Base-by-base conservation (phyloP, 768 basidiomycete genomes). In the Paxillus involutus region DNA sequence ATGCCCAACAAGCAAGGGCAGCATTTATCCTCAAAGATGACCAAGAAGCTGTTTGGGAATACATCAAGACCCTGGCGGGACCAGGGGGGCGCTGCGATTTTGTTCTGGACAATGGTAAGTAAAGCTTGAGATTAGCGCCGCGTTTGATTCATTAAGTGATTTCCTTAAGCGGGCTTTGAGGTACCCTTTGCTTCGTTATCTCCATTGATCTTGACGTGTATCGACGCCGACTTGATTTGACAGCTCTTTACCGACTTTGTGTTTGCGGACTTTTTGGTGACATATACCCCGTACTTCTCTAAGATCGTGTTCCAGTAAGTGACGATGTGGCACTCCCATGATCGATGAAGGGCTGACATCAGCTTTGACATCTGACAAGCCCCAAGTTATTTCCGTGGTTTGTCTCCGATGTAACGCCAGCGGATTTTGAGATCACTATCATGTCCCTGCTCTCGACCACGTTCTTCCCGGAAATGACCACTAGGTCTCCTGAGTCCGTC, bases 331-430 rank as follows among this genome's bases (percentile, higher is more conserved):
- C 16, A 2, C 8, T 36, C 8, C 48, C 11, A 44, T 49, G 49
- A 49, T 13, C 14, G 12, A 26, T 26, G 26, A 26, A 26, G 26
- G 5, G 26, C 26, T 26, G 26, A 26, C 44, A 19, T 37, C 41
- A 21, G 21, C 21, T 21, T 51, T 71, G 9, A 67, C 44, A 19
- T 37, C 41, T 44, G 17, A 51, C 16, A 50, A 96, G 94, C 73
- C 91, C 94, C 0, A 98, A 99, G 69, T 75, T 89, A 9, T 89
- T 98, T 48, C 95, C 95, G 0, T 99, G 96, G 94, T 99, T 98
- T 66, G 95, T 98, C 44, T 94, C 91, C 11, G 93, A 97, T 67
- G 94, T 95, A 26, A 89, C 91, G 4, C 94, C 96, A 1, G 73
- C 78, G 24, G 96, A 99, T 69, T 97, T 97, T 69, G 60, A 67